A percentile compares a stretch with the other conserved stretches of the same genome.
phyloP scores from a whole-genome alignment of 208 protist genomes.

The Leishmania guyanensis region DNA sequence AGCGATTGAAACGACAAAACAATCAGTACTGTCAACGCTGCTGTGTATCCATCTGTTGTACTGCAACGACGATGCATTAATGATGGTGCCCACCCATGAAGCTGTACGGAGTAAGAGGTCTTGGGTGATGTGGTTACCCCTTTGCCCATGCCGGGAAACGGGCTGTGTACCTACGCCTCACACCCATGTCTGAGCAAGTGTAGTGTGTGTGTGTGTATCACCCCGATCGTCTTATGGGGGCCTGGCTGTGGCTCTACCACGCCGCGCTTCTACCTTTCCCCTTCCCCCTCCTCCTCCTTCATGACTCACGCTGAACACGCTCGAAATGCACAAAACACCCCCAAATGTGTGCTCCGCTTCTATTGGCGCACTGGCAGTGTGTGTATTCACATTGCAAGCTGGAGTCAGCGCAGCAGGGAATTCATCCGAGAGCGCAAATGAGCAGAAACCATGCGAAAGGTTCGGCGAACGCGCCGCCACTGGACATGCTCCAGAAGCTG shows the following conservation, averaged over 20 bases:
- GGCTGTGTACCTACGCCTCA: not conserved
- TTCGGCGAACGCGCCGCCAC: constrained; percentile 50
- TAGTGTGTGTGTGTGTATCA: not conserved
- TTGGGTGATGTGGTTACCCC: not conserved
- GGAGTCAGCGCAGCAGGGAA: not conserved
- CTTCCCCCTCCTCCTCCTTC: not conserved
- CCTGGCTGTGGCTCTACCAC: not conserved
- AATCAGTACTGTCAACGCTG: not conserved
- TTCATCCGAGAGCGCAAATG: constrained; percentile 11
- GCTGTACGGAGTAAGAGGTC: no score
- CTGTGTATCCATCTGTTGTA: not conserved
- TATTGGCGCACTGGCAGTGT: no score
- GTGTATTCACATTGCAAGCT: not conserved
- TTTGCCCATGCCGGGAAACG: not conserved
- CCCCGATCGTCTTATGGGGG: not conserved
- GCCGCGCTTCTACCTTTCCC: not conserved
- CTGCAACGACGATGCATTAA: not conserved
- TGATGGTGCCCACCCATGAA: not conserved
- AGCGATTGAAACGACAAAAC: not conserved
- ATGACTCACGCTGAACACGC: no score
- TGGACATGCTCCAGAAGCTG: constrained; percentile 75
- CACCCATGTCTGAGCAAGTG: not conserved
- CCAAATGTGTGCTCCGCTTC: not conserved
- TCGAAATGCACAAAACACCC: not conserved
- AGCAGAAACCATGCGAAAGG: constrained; percentile 10